A percentile compares a stretch with the other conserved stretches of the same genome.
These are phyloP conservation scores for Monascus ruber DNA, from an alignment of 2,329 filamentous ascomycete genomes.

Conservation along the genomic window DNA sequence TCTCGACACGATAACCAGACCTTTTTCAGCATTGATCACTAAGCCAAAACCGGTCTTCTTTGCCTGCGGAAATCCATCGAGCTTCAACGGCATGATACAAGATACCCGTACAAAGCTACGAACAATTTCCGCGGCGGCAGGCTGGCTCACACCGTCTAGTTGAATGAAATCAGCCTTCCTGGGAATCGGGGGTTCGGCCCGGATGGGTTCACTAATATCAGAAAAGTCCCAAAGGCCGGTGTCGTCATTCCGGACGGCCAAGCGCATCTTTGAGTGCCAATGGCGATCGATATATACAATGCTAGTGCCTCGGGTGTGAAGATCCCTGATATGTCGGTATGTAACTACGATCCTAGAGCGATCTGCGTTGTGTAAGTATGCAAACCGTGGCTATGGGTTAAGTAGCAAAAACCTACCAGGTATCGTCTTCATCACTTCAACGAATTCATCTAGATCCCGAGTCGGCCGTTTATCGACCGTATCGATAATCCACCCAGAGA, in stretches of 20 bases:
- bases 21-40: slow-evolving; percentile 95
- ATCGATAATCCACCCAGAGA: slow-evolving; percentile 89
- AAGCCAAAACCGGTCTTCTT: slow-evolving; percentile 90
- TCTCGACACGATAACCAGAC: slow-evolving; percentile 83
- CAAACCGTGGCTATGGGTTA: background rate
- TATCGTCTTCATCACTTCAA: slow-evolving; percentile 79
- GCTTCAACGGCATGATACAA: slow-evolving; percentile 86
- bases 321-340: slow-evolving; percentile 87
- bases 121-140: slow-evolving; percentile 84
- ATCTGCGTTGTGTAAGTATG: slow-evolving; percentile 27
- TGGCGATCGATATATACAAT: slow-evolving; percentile 90
- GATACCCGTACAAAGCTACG: slow-evolving; percentile 89
- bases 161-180: slow-evolving; percentile 83
- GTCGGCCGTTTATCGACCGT: slow-evolving; percentile 86
- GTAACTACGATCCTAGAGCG: slow-evolving; percentile 78
- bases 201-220: slow-evolving; percentile 70
- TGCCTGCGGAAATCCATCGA: slow-evolving; percentile 95
- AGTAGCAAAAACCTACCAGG: slow-evolving; percentile 45
- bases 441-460: slow-evolving; percentile 75
- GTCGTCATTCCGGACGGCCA: slow-evolving; percentile 79
- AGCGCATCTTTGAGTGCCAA: slow-evolving; percentile 89
- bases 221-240: slow-evolving; percentile 92
- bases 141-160: slow-evolving; percentile 75
- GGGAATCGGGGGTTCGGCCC: slow-evolving; percentile 58
- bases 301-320: slow-evolving; percentile 87